Percentiles rank a stretch among this genome's conserved stretches.
Conservation (phyloP, 2,329 filamentous ascomycete genomes). For the Diaporthe ilicicola region DNA sequence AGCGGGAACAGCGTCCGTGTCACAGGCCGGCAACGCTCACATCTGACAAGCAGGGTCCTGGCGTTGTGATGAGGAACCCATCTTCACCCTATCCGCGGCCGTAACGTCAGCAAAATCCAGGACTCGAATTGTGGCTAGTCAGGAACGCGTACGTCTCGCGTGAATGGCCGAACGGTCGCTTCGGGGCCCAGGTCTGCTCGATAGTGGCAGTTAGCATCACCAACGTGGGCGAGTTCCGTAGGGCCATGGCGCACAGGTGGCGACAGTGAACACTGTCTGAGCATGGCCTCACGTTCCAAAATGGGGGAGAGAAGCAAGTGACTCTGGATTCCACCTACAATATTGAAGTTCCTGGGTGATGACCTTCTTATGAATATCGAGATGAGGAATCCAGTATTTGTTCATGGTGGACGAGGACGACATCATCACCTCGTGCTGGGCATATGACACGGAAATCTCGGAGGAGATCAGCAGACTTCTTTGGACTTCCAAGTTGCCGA, state of each 20-base stretch:
- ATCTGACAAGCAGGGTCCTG: constrained; percentile 66
- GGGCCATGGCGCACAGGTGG: background rate
- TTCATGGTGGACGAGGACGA: constrained; percentile 54
- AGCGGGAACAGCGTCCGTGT: constrained; percentile 28
- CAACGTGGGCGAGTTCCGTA: background rate
- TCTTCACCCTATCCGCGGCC: constrained; percentile 60
- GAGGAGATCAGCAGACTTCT: constrained; percentile 2
- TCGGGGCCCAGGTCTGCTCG: constrained; percentile 59
- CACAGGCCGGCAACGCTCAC: constrained; percentile 50
- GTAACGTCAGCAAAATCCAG: constrained; percentile 21
- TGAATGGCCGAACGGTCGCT: constrained; percentile 65
- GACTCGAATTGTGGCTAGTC: constrained; percentile 15
- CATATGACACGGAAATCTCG: background rate
- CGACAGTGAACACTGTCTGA: background rate
- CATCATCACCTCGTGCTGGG: background rate
- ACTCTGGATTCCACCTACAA: constrained; percentile 37
- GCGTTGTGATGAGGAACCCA: constrained; percentile 67
- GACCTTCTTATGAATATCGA: constrained; percentile 68
- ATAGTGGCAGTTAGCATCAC: background rate
- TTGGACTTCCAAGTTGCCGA: background rate
- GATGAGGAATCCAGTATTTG: constrained; percentile 68
- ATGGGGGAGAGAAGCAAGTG: background rate
- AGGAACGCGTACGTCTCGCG: constrained; percentile 57
- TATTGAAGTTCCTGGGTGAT: constrained; percentile 67
- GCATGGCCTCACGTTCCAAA: background rate